Evolutionary conservation across 1,284 basidiomycete species (phyloP), one percentile per base, ranked within the genome.

Genomic region (Apiotrichum brassicae): DNA sequence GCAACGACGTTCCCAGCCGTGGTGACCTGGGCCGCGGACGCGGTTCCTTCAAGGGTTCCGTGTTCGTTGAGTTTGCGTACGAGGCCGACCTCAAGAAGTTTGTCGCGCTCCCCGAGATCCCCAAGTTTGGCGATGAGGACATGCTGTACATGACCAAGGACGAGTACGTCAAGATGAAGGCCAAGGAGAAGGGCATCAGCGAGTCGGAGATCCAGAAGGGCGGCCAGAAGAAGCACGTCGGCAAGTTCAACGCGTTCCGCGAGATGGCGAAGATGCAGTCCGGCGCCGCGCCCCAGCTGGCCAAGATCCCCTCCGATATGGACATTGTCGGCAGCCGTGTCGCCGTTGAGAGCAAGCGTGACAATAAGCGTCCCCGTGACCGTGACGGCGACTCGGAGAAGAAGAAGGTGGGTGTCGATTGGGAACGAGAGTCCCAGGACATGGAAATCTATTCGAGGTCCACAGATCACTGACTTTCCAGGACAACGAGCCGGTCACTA

Each of bases 151-250:
- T 97, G 92, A 79, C 85, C 63, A 95, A 95, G 86, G 84, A 86
- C 57, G 89, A 78, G 7, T 98, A 97, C 73, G 90, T 91, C 65
- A 82, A 89, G 59, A 94, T 93, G 90, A 98, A 97, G 76, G 88
- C 93, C 75, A 86, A 89, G 74, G 93, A 97, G 76, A 95, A 97
- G 75, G 91, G 91, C 35, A 75, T 79, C 49, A 71, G 75, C 55
- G 67, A 62, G 22, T 25, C 36, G 16, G 54, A 83, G 76, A 34
- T 85, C 82, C 51, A 84, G 81, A 47, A 51, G 40, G 48, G 45
- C n/a, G 19, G 25, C 33, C 48, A 49, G 30, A 36, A 28, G 26
- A 77, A 77, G 38, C 49, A 58, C 43, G 61, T 56, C 23, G 53
- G 57, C 53, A 66, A 72, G 56, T 94, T 93, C 77, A 90, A 95